Percentiles rank a stretch among this genome's conserved stretches.
Evolutionary conservation across 208 protist genomes (phyloP).

Genomic region (Leishmania major): DNA sequence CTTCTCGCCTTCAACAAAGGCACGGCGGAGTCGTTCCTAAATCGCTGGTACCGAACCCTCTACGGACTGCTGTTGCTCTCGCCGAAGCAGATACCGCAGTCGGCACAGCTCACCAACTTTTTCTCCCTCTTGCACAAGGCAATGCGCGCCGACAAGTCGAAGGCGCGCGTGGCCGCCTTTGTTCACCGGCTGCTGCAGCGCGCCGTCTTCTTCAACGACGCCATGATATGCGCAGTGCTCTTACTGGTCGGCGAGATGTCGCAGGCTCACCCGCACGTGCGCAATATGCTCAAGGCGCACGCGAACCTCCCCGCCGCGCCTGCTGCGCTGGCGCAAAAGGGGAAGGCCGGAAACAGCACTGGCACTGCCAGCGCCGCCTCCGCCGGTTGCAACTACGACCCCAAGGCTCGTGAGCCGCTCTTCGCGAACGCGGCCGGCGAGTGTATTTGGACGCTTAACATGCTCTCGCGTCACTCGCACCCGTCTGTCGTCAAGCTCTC

Average conservation of each 20-base stretch:
- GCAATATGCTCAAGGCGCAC: slow-evolving; percentile 28
- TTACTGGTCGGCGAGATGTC: slow-evolving; percentile 88
- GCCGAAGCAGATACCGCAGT: slow-evolving; percentile 89
- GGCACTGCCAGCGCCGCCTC: not conserved
- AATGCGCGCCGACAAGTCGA: slow-evolving; percentile 79
- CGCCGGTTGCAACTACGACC: slow-evolving; percentile 63
- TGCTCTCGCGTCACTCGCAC: slow-evolving; percentile 85
- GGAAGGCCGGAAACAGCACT: not conserved
- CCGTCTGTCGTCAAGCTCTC: slow-evolving; percentile 90
- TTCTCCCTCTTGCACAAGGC: slow-evolving; percentile 92
- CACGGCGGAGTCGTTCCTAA: slow-evolving; percentile 60
- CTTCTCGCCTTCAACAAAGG: slow-evolving; percentile 83
- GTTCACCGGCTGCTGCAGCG: slow-evolving; percentile 91
- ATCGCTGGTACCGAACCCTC: slow-evolving; percentile 90
- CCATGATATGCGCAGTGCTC: slow-evolving; percentile 89
- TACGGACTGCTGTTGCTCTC: slow-evolving; percentile 89
- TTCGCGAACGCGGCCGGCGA: slow-evolving; percentile 72
- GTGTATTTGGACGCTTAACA: slow-evolving; percentile 82
- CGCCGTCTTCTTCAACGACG: slow-evolving; percentile 82
- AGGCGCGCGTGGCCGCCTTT: slow-evolving; percentile 87
- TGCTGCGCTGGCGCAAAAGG: not conserved
- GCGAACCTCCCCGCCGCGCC: slow-evolving; percentile 1
- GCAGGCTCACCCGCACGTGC: slow-evolving; percentile 61
- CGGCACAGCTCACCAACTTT: slow-evolving; percentile 88
- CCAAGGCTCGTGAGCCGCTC: slow-evolving; percentile 86